Evolutionary conservation across 495 filamentous ascomycete species (phyloP), one percentile per base, ranked within the genome.

Genomic region (Tuber calosporum): DNA sequence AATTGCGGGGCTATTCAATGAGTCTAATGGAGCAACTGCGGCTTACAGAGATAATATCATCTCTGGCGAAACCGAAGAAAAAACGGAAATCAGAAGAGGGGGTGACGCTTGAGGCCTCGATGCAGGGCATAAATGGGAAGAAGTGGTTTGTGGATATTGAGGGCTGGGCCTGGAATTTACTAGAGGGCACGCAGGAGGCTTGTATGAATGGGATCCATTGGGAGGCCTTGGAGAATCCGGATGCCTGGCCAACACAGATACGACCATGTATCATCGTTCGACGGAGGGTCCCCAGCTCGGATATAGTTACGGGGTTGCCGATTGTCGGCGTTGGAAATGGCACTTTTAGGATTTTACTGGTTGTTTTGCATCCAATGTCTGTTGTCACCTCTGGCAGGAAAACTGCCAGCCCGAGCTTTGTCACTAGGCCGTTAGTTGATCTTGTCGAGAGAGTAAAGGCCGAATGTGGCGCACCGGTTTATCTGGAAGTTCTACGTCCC

Each of bases 141-240:
- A 72, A 42, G 38, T 77, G 75, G 75, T 76, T 71, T 4, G 45
- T 77, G 22, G 75, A 77, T 73, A 70, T 77, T 20, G 75, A 77
- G 38, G 69, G 58, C 40, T 74, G 42, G 36, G 48, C 68, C 26
- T 62, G 53, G 53, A 62, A 62, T 62, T 62, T 26, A 34, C 26
- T 19, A 13, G 53, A 30, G 26, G 73, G 73, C 19, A 19, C 34
- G 6, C 48, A 34, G 9, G 74, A 68, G 45, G 69, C 66, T 36
- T 43, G 62, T 26, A 72, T 77, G 9, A 69, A 76, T 13, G 75
- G 73, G 34, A 34, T 77, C 7, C 75, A 77, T 38, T 77, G 75
- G 75, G 75, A 77, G 53, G 75, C 53, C 0, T 40, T 77, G 17
- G 75, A 77, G 42, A 69, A 73, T 37, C 67, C 74, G 1, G 70